Conservation (phyloP, 2,329 filamentous ascomycete species). For the Rosellinia necatrix region DNA sequence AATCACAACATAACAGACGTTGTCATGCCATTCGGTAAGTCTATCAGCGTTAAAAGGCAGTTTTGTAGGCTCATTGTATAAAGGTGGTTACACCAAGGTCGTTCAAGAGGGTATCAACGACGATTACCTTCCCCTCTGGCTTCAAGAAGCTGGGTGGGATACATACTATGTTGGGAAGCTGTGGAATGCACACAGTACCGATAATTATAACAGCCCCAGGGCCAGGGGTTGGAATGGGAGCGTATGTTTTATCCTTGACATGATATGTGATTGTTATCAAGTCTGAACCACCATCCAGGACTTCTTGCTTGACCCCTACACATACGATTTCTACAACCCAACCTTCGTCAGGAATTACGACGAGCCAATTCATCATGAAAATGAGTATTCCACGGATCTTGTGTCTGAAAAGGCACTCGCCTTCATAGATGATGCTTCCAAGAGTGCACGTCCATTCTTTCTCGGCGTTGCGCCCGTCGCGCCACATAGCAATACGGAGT, state of each 20-base stretch:
- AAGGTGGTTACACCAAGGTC: constrained; percentile 68
- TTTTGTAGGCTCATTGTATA: constrained; percentile 9
- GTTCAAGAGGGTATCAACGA: constrained; percentile 67
- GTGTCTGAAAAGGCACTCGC: constrained; percentile 55
- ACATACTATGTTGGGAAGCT: constrained; percentile 77
- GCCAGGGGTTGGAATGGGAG: constrained; percentile 56
- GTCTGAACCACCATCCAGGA: constrained; percentile 31
- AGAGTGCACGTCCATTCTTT: constrained; percentile 59
- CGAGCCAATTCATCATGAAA: constrained; percentile 57
- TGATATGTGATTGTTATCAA: not conserved
- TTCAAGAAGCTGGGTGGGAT: constrained; percentile 69
- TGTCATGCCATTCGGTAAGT: constrained; percentile 58
- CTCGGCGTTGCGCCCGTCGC: constrained; percentile 63
- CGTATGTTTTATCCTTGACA: constrained; percentile 2
- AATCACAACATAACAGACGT: constrained; percentile 72
- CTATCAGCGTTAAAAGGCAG: constrained; percentile 40
- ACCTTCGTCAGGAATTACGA: constrained; percentile 62
- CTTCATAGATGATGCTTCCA: constrained; percentile 58
- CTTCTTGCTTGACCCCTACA: constrained; percentile 63
- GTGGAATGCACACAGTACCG: constrained; percentile 65
- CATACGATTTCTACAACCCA: constrained; percentile 66
- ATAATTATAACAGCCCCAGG: constrained; percentile 64
- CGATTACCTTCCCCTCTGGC: constrained; percentile 70
- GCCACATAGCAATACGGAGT: constrained; percentile 43
- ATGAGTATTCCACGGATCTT: constrained; percentile 60